phyloP scores from a whole-genome alignment of 176 grass and related monocot species.

The Pontederia crassipes region DNA sequence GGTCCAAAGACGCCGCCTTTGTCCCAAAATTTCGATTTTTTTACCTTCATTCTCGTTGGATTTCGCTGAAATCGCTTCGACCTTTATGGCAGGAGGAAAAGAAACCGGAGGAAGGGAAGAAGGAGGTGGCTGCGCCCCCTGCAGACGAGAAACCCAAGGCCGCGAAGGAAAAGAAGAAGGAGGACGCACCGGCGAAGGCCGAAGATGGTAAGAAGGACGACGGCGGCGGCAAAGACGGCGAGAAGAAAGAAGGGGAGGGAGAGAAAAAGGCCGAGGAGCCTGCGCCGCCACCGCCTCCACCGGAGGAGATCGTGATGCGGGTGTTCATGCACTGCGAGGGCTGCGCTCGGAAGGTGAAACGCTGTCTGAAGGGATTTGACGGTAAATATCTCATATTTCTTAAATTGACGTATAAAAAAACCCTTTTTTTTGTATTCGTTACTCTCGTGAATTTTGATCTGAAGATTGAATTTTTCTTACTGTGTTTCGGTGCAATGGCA shows the following conservation, averaged over 20 bases:
- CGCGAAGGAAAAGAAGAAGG: conserved; percentile 25
- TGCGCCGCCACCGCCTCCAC: conserved; percentile 39
- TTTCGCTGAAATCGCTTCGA: not conserved
- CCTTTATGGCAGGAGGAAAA: conserved; percentile 34
- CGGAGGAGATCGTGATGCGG: conserved; percentile 90
- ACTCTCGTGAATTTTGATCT: not conserved
- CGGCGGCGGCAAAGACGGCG: not conserved
- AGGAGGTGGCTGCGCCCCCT: conserved; percentile 17
- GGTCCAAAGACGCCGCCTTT: not conserved
- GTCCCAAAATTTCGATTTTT: not conserved
- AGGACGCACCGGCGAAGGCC: conserved; percentile 25
- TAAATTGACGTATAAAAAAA: not conserved
- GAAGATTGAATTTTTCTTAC: not conserved
- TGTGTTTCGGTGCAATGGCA: conserved; percentile 16
- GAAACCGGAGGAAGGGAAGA: conserved; percentile 26
- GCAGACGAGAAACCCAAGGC: conserved; percentile 31
- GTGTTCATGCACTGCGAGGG: conserved; percentile 99
- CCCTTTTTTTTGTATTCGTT: not conserved
- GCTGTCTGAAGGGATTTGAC: conserved; percentile 56
- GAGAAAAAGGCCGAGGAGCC: conserved; percentile 15
- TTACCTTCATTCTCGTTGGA: not conserved
- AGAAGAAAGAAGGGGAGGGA: conserved; percentile 15
- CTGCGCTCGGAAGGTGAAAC: conserved; percentile 78
- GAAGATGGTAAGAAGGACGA: conserved; percentile 9
- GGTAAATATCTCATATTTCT: conserved; percentile 34